These are phyloP conservation scores for Solanum acaule DNA, from an alignment of 257 asterid species.

Conservation along the genomic window DNA sequence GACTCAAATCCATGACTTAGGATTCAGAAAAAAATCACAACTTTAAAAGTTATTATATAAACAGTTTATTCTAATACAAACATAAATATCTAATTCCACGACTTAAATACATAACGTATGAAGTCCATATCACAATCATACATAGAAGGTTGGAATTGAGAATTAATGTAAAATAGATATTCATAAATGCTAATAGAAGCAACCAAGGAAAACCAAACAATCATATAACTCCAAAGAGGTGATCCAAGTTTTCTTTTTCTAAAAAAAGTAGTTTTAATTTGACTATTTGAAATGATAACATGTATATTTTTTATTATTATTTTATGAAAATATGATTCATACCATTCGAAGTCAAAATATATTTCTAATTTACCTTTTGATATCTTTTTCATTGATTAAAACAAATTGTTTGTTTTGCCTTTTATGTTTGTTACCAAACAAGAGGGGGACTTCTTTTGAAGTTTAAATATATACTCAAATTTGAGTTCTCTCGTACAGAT, in stretches of 20 bases:
- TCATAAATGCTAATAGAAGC: background rate
- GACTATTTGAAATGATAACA: background rate
- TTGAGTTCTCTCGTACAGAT: no score
- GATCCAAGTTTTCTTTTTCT: background rate
- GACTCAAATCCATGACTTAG: no score
- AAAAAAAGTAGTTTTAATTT: background rate
- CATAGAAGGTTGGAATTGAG: background rate
- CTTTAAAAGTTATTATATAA: background rate
- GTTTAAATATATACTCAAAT: no score
- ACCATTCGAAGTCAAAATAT: background rate
- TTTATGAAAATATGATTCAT: background rate
- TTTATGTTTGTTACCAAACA: background rate
- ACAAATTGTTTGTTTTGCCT: background rate
- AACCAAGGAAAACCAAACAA: background rate
- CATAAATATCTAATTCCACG: background rate
- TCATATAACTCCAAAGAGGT: background rate
- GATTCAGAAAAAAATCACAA: no score
- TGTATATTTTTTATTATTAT: background rate
- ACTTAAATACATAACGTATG: background rate
- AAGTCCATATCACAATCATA: background rate
- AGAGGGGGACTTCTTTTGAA: no score
- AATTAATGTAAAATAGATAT: background rate
- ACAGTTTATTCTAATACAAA: accelerated
- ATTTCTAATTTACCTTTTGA: background rate
- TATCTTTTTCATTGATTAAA: background rate